Evolutionary conservation across 2,329 filamentous ascomycete species (phyloP), one percentile per base, ranked within the genome.

Genomic region (Fonsecaea erecta): DNA sequence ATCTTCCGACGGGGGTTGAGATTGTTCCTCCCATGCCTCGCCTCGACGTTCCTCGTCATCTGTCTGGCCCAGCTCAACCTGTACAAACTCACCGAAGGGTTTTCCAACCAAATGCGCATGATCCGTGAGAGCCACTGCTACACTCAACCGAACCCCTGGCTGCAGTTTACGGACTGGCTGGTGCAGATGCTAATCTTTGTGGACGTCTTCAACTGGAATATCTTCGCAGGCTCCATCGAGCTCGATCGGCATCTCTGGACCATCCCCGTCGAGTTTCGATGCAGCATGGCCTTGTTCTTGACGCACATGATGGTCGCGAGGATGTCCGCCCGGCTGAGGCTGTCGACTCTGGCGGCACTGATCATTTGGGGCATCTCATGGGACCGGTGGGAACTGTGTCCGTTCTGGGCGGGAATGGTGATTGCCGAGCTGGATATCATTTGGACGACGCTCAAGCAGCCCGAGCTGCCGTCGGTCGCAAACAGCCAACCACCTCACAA

Each of bases 241-340:
- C 62, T 71, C 21, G 69, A 80, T 52, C 78, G 78, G 11, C 80
- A 82, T 61, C 73, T 81, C 1, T 82, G 80, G 80, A 81, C 79
- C 7, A 80, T 82, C 26, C 78, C 79, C 0, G 76, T 79, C 7
- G 79, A 81, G 68, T 78, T 81, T 56, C 78, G 79, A 48, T 77
- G 77, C 66, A 81, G 79, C 2, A 75, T 76, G 66, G 59, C 65
- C 7, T 62, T 70, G 11, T 70, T 68, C 60, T 30, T 70, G n/a
- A 65, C 60, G 3, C 66, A 67, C 2, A 55, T 68, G 34, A 56
- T 63, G 51, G 61, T 65, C 14, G 60, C 66, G 7, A 61, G 66
- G 52, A 65, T 70, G 63, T 60, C 63, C 14, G 62, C 37, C 26
- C 52, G 40, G 18, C 21, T 65, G 18, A 48, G 68, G 18, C 53